Percentiles rank a stretch among this genome's conserved stretches.
phyloP scores from a whole-genome alignment of 2,329 filamentous ascomycete genomes.

The Stagonosporopsis cucurbitacearum region DNA sequence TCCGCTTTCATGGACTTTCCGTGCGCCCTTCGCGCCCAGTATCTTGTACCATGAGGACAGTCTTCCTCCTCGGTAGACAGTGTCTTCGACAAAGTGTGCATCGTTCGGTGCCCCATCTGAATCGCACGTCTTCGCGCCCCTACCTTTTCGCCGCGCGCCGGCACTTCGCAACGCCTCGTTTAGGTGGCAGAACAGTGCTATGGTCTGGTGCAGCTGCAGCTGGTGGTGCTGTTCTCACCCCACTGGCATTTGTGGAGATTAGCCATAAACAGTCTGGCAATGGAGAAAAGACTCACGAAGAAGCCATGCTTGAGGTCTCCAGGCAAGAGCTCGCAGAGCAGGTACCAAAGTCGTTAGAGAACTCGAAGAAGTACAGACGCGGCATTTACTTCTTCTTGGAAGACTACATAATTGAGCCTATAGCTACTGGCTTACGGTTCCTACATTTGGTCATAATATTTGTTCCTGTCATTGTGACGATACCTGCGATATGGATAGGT shows the following conservation, averaged over 20 bases:
- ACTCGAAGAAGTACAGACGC: constrained; percentile 65
- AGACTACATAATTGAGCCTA: constrained; percentile 76
- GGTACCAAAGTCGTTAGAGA: constrained; percentile 67
- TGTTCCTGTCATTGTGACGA: constrained; percentile 81
- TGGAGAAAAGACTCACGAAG: constrained; percentile 72
- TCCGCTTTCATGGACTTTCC: constrained; percentile 34
- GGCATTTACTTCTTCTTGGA: constrained; percentile 72
- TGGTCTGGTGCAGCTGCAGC: constrained; percentile 42
- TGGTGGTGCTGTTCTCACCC: constrained; percentile 53
- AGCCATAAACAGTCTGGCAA: constrained; percentile 57
- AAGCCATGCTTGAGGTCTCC: constrained; percentile 85
- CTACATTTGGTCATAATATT: constrained; percentile 87
- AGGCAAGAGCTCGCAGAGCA: constrained; percentile 76
- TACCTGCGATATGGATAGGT: constrained; percentile 85
- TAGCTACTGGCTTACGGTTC: constrained; percentile 87
- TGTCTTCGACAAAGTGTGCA: constrained; percentile 53
- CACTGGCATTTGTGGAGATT: constrained; percentile 65
- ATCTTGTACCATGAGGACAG: constrained; percentile 57
- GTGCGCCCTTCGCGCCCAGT: constrained; percentile 28
- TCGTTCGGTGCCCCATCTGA: constrained; percentile 27
- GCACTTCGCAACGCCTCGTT: constrained; percentile 46
- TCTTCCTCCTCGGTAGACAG: constrained; percentile 57
- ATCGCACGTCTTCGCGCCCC: constrained; percentile 31
- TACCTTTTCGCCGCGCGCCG: constrained; percentile 40
- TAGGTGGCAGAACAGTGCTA: constrained; percentile 39